Evolutionary conservation across 1,139 yeast species (phyloP).

Genomic region (Protomyces inundatus): DNA sequence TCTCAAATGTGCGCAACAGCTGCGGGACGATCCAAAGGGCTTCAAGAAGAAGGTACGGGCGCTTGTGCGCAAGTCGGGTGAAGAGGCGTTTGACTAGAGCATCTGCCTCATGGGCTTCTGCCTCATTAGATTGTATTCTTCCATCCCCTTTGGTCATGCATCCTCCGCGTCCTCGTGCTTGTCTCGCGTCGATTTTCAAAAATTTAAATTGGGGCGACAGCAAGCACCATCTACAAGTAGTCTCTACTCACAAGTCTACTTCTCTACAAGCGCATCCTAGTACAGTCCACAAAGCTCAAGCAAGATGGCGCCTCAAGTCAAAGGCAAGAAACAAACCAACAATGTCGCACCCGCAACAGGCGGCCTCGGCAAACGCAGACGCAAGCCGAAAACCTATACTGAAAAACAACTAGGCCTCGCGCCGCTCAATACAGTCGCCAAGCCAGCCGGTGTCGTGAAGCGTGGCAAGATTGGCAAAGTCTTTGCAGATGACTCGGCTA

Average conservation of each 20-base stretch:
- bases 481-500: constrained; percentile 15
- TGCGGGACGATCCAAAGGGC: constrained; percentile 33
- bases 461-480: constrained; percentile 24
- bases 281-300: background rate
- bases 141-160: too few relatives aligned
- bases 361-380: background rate
- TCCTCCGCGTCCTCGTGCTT: too few relatives aligned
- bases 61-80: constrained; percentile 34
- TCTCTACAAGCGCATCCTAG: too few relatives aligned
- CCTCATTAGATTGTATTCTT: too few relatives aligned
- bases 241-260: too few relatives aligned
- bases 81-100: constrained; percentile 25
- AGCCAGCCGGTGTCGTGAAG: constrained; percentile 15
- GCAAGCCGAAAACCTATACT: constrained; percentile 11
- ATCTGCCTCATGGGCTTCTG: too few relatives aligned
- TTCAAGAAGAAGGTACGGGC: constrained; percentile 34
- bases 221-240: too few relatives aligned
- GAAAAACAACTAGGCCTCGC: constrained; percentile 19
- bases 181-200: too few relatives aligned
- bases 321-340: constrained; percentile 18
- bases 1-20: constrained; percentile 34
- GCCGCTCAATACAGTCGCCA: constrained; percentile 16
- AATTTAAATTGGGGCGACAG: too few relatives aligned
- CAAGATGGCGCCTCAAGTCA: constrained; percentile 17
- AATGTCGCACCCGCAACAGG: background rate